phyloP scores from a whole-genome alignment of 2,329 filamentous ascomycete species.

The Graphilbum fragrans region DNA sequence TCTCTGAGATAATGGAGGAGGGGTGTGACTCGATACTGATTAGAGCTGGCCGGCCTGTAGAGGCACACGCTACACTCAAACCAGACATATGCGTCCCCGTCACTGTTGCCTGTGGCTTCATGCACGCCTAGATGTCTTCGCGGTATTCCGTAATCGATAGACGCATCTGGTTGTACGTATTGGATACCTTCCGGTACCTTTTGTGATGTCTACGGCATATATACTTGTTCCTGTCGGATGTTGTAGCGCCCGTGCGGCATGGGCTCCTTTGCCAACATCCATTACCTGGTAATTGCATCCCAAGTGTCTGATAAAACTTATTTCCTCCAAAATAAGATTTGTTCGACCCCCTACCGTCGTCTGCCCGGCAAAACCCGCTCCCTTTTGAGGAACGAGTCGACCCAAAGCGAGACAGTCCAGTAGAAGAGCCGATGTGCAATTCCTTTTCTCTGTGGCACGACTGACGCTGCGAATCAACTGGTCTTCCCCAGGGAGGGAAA shows the following conservation, averaged over 20 bases:
- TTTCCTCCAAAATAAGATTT: slow-evolving; percentile 14
- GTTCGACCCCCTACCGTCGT: slow-evolving; percentile 29
- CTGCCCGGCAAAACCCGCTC: slow-evolving; percentile 6
- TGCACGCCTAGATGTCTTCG: no score
- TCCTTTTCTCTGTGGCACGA: slow-evolving; percentile 67
- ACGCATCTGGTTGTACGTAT: no score
- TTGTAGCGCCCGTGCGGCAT: slow-evolving; percentile 9
- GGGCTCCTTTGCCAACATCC: slow-evolving; percentile 2
- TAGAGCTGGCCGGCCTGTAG: no score
- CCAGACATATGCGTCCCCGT: no score
- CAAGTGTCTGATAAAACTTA: no score
- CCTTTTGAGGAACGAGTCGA: not conserved
- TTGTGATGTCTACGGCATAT: no score
- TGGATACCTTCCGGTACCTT: no score
- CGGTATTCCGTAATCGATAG: no score
- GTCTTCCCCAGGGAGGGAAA: slow-evolving; percentile 28
- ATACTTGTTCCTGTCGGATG: not conserved
- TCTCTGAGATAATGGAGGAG: no score
- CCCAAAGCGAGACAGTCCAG: slow-evolving; percentile 22
- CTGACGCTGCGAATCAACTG: slow-evolving; percentile 58
- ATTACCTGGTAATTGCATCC: not conserved
- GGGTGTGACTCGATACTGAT: no score
- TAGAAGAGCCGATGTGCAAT: slow-evolving; percentile 60
- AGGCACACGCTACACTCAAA: no score
- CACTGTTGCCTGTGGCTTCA: no score